phyloP scores from a whole-genome alignment of 768 basidiomycete species.

The Cyclocybe cylindracea region DNA sequence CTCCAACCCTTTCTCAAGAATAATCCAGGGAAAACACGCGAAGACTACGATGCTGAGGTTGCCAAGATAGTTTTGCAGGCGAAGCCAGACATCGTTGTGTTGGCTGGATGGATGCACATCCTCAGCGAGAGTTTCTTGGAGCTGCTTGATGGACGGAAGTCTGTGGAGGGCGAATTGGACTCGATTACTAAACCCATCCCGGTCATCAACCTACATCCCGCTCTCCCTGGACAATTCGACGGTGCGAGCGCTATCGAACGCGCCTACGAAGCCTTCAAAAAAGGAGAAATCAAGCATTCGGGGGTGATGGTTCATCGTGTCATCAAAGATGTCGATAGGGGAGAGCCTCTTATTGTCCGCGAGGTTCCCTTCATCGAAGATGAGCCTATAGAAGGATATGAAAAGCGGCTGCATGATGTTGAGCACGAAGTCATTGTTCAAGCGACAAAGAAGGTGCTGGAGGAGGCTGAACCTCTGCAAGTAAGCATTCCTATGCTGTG shows the following conservation, averaged over 20 bases:
- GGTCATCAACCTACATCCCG: constrained; percentile 96
- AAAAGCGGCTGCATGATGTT: constrained; percentile 72
- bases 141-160: constrained; percentile 47
- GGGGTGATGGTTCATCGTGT: constrained; percentile 96
- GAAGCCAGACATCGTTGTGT: constrained; percentile 81
- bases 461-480: constrained; percentile 40
- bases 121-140: constrained; percentile 81
- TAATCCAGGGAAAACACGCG: constrained; percentile 69
- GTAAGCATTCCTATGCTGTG: constrained; percentile 11
- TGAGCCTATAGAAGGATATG: constrained; percentile 73
- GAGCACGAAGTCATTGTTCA: constrained; percentile 94
- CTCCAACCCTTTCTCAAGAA: constrained; percentile 83
- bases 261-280: constrained; percentile 86
- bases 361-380: constrained; percentile 74
- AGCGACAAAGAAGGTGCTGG: constrained; percentile 72
- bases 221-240: constrained; percentile 94
- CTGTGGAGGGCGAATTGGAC: constrained; percentile 35
- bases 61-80: constrained; percentile 64
- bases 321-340: constrained; percentile 90
- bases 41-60: constrained; percentile 85
- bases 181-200: constrained; percentile 46
- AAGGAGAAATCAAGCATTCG: constrained; percentile 73
- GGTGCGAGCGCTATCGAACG: constrained; percentile 90
- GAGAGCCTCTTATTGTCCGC: constrained; percentile 81
- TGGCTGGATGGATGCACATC: constrained; percentile 99